These are phyloP conservation scores for Alternaria postmessia DNA, from an alignment of 2,329 filamentous ascomycete species.

Conservation along the genomic window DNA sequence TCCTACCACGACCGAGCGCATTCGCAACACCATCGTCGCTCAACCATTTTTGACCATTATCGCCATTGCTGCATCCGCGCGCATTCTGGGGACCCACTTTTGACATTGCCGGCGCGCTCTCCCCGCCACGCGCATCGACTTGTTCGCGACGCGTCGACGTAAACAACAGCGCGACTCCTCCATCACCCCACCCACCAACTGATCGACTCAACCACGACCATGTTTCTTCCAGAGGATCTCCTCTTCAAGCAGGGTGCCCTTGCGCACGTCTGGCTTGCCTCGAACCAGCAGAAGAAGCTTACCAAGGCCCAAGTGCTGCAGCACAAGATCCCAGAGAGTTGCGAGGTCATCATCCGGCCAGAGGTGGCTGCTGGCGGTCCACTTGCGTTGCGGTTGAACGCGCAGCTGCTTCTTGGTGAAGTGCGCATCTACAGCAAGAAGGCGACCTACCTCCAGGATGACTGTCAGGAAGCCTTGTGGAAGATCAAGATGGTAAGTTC, in stretches of 20 bases:
- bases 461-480: conserved; percentile 95
- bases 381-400: conserved; percentile 91
- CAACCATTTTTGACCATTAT: conserved; percentile 22
- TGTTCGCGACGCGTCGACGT: conserved; percentile 42
- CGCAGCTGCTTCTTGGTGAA: conserved; percentile 92
- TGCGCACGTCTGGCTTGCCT: conserved; percentile 96
- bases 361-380: conserved; percentile 72
- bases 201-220: conserved; percentile 53
- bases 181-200: conserved; percentile 21
- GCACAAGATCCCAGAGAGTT: conserved; percentile 92
- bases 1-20: conserved; percentile 29
- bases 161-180: conserved; percentile 40
- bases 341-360: conserved; percentile 92
- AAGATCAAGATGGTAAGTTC: conserved; percentile 93
- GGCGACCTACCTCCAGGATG: conserved; percentile 92
- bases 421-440: conserved; percentile 98
- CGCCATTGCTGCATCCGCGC: conserved; percentile 35
- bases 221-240: conserved; percentile 98
- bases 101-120: conserved; percentile 32
- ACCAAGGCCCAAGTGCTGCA: conserved; percentile 96
- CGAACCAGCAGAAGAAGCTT: conserved; percentile 97
- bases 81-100: conserved; percentile 22
- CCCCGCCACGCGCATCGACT: conserved; percentile 33
- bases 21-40: conserved; percentile 32
- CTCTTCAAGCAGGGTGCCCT: conserved; percentile 96